Evolutionary conservation across 768 basidiomycete genomes (phyloP), one percentile per base, ranked within the genome.

Genomic region (Boletus speciosus): DNA sequence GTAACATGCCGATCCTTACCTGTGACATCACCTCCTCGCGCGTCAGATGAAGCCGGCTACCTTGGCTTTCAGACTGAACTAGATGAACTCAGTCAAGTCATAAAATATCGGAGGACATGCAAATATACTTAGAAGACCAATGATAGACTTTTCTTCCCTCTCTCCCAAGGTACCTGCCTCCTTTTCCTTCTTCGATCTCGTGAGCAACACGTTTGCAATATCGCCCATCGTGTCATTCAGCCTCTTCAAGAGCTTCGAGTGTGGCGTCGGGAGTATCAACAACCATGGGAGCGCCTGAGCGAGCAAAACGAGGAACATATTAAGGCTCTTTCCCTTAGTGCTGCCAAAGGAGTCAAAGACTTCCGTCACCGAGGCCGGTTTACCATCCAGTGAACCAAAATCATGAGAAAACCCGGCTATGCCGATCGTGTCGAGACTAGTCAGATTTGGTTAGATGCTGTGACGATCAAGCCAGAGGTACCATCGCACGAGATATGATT

Each of bases 341-440:
- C 51, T 34, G 11, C 41, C 48, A 21, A 74, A 47, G 11, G 61
- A 38, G 6, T 71, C 68, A 42, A 74, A 66, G 0, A 61, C 51
- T 6, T 57, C 58, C 3, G 63, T 61, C 12, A 73, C 69, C 0
- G 63, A 42, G 7, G 64, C 47, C 5, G 21, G 37, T 52, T 73
- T 68, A 15, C 77, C 76, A 3, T 72, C 68, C 16, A 80, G 66
- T 0, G 75, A 62, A 9, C 71, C 71, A 54, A 79, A 79, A 56
- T 78, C 69, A 60, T 78, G 74, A 6, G 75, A 72, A 60, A 79
- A 77, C 1, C 78, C 73, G 4, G 75, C 75, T 43, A 76, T 72
- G 10, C 78, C 76, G 47, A 78, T 71, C 42, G 67, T 72, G 58
- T 80, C 78, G 4, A 79, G 66, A 2, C 76, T 77, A 46, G 2